Conservation (phyloP, 2,329 filamentous ascomycete species). For the Fulvia fulva region DNA sequence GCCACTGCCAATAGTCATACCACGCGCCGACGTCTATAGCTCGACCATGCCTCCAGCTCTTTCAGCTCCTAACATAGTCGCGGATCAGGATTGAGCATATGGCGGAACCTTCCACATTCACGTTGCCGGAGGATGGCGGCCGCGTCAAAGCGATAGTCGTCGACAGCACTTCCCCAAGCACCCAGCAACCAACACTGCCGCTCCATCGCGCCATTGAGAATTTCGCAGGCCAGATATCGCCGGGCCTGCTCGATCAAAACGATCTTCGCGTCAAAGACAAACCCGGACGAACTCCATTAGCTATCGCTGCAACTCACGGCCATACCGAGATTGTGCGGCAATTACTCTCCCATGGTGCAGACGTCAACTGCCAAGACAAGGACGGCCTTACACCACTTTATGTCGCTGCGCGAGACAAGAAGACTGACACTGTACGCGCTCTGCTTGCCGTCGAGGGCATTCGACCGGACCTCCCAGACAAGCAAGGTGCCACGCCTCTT, state of each 20-base stretch:
- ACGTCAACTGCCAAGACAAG: background rate
- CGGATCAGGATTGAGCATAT: background rate
- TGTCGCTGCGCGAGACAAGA: background rate
- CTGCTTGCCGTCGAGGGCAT: background rate
- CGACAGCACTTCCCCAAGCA: background rate
- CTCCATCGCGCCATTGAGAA: background rate
- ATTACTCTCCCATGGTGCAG: background rate
- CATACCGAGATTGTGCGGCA: background rate
- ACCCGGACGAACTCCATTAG: background rate
- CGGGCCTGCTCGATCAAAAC: background rate
- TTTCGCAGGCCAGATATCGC: background rate
- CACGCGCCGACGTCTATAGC: background rate
- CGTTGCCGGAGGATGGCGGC: background rate
- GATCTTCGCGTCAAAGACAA: background rate
- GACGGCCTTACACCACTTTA: background rate
- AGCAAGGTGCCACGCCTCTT: background rate
- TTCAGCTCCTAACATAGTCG: background rate
- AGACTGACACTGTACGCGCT: background rate
- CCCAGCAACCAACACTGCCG: background rate
- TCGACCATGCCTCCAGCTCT: background rate
- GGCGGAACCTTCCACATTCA: background rate
- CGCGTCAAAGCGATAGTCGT: background rate
- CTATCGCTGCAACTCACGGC: background rate
- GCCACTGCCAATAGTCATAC: background rate
- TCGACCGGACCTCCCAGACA: background rate